Base-by-base conservation (phyloP, 164 flowering plant genomes). In the Euptelea pleiosperma region DNA sequence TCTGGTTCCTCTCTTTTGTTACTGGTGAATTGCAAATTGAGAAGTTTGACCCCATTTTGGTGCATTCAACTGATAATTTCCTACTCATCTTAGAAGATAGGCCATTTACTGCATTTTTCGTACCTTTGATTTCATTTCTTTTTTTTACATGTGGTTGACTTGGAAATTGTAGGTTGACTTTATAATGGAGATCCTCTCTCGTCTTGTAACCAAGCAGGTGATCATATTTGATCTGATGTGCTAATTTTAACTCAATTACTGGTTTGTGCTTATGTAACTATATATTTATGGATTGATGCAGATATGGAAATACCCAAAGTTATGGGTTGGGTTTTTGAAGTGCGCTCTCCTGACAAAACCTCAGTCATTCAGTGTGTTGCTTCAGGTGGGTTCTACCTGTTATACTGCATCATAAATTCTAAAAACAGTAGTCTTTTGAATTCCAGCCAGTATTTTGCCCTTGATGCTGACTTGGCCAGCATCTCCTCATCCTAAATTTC, bases 261-360 rank as follows among this genome's bases (percentile, higher is more conserved):
- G 52, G 48, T 66, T 46, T 37, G 33, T 36, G 22, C 30, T 43
- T 35, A 18, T 46, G 18, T 61, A 35, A 22, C 36, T 6, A 15
- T 59, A 39, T 25, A 21, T 47, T 25, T 22, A 49, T 64, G 48
- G 3, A 8, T 21, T 67, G 14, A 43, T 76, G 73, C 87, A 94
- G 99, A 91, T 94, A 63, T 94, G 99, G 99, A 94, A 89, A 73
- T 80, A 82, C 59, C 99, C 96, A 8, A 91, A 89, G 69, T 69
- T 85, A 70, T 94, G 99, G 99, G 96, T 90, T 15, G 99, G 99
- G 53, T 94, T 94, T 70, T 70, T 91, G 84, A 94, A 85, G 72
- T 94, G 99, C 69, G 84, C 87, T 49, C 73, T 52, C 29, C 72
- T 85, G 66, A 91, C 96, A 24, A 76, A 77, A 80, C 99, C 99